phyloP scores from a whole-genome alignment of 129 eudicot species.

The Glebionis coronaria region DNA sequence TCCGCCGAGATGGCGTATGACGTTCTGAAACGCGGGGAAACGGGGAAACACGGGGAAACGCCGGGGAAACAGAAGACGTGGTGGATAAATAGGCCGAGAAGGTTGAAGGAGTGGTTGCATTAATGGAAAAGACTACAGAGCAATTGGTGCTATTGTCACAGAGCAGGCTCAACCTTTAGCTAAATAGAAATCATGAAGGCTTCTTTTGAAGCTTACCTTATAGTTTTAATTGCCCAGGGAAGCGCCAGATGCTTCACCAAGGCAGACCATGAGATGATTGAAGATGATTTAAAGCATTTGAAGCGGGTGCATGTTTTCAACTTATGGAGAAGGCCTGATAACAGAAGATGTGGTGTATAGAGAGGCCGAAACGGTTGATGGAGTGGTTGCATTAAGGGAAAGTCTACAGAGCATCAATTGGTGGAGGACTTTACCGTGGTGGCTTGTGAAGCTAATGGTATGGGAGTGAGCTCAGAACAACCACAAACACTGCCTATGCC shows the following conservation, averaged over 20 bases:
- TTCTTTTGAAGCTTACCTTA: slow-evolving; percentile 72
- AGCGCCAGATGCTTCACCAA: slow-evolving; percentile 43
- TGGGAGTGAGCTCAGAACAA: too few species aligned
- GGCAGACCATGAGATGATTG: slow-evolving; percentile 62
- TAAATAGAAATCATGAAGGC: slow-evolving; percentile 80
- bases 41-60: too few species aligned
- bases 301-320: slow-evolving; percentile 61
- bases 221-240: slow-evolving; percentile 85
- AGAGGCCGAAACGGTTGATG: slow-evolving; percentile 70
- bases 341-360: slow-evolving; percentile 53
- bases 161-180: slow-evolving; percentile 71
- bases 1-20: too few species aligned
- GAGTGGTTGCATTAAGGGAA: slow-evolving; percentile 74
- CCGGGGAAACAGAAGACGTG: too few species aligned
- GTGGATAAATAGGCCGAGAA: too few species aligned
- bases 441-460: slow-evolving; percentile 63
- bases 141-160: slow-evolving; percentile 64
- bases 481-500: too few species aligned
- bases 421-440: too few species aligned
- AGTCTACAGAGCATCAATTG: slow-evolving; percentile 69
- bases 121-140: too few species aligned
- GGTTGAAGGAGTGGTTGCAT: too few species aligned
- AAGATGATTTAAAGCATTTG: too few species aligned
- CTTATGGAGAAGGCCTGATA: too few species aligned
- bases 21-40: too few species aligned